Evolutionary conservation across 1,284 basidiomycete species (phyloP), one percentile per base, ranked within the genome.

Genomic region (Rhodotorula sp.): DNA sequence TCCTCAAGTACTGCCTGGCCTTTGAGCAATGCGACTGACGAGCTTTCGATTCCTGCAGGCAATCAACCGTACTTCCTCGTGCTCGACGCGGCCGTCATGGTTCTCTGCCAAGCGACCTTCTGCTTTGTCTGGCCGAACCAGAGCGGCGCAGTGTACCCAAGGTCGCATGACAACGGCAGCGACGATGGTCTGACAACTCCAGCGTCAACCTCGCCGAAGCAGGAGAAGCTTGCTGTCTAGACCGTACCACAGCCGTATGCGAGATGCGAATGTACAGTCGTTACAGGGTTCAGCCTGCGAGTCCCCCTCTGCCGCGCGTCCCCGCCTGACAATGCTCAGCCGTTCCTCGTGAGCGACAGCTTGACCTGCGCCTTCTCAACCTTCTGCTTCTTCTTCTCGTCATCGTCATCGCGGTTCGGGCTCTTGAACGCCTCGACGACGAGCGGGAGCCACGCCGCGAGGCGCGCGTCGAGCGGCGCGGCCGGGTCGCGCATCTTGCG

Each of bases 381-480:
- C 50, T 62, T 66, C 16, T 52, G 21, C 44, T 66, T 61, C 56
- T 68, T 61, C 64, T 66, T 70, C 42, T 63, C 71, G 25, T 68
- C 64, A 5, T 66, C 63, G 21, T 67, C 64, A 21, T 69, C 61
- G 27, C 60, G 68, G 48, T 56, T 34, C 41, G 66, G 62, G 41
- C 68, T 71, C 53, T 48, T 67, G 77, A 84, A 79, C 75, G 82
- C 81, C 66, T 85, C 82, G 80, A 90, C 82, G 7, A 89, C 88
- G 52, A 91, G 79, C 66, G 90, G 87, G 79, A 90, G 89, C 90
- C 92, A 93, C 58, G 81, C 81, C 55, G 84, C 77, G 76, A 91
- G 90, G 0, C 84, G 84, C 67, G 87, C 85, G 0, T 84, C 85
- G 75, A 92, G 82, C 1, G 85, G 80, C 74, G 88, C 88, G 7